Evolutionary conservation across 1,139 yeast genomes (phyloP).

Genomic region (Blastobotrys proliferans): DNA sequence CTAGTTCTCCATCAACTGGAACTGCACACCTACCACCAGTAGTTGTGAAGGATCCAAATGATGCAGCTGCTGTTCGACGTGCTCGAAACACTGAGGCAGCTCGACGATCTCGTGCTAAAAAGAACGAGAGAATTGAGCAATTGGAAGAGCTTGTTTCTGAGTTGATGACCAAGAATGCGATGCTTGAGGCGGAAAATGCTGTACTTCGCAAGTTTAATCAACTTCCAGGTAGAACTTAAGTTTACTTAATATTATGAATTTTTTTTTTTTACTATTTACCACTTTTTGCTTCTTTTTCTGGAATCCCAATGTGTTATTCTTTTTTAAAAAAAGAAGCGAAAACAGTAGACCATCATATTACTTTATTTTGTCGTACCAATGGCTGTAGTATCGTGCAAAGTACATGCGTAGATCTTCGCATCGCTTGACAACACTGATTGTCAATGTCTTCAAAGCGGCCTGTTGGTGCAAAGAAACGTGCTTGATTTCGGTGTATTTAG

Average conservation of each 20-base stretch:
- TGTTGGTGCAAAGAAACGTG: too few relatives aligned
- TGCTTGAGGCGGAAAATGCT: constrained; percentile 49
- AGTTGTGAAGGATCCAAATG: constrained; percentile 48
- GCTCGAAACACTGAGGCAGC: constrained; percentile 98
- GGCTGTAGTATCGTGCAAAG: too few relatives aligned
- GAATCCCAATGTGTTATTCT: too few relatives aligned
- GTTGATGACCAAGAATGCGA: constrained; percentile 51
- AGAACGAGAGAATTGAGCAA: constrained; percentile 81
- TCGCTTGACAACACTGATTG: too few relatives aligned
- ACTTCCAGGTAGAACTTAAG: constrained; percentile 6
- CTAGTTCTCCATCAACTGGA: constrained; percentile 11
- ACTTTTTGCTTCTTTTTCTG: not conserved
- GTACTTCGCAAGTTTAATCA: constrained; percentile 19
- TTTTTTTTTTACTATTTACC: not conserved
- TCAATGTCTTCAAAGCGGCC: too few relatives aligned
- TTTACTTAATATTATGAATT: not conserved
- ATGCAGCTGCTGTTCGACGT: constrained; percentile 72
- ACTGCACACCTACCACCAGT: constrained; percentile 61
- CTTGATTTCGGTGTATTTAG: too few relatives aligned
- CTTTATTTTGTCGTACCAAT: too few relatives aligned
- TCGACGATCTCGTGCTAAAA: constrained; percentile 89
- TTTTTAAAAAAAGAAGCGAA: not conserved
- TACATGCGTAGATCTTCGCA: too few relatives aligned
- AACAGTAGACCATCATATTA: too few relatives aligned
- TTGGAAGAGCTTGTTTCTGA: constrained; percentile 73